phyloP scores from a whole-genome alignment of 352 stramenopile species.

The Globisporangium perplexum region DNA sequence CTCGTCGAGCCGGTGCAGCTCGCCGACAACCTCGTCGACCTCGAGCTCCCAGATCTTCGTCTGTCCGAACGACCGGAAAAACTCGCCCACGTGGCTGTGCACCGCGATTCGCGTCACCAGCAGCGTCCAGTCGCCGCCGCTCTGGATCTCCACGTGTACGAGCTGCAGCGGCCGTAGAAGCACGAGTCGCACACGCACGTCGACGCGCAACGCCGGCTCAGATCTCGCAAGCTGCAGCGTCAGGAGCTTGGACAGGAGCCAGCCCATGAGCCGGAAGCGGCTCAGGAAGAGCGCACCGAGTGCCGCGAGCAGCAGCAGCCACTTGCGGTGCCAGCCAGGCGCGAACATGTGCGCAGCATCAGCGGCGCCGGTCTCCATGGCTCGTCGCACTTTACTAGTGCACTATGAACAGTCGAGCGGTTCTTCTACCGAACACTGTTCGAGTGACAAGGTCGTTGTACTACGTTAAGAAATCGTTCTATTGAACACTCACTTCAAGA shows the following conservation, averaged over 20 bases:
- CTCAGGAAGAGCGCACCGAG: constrained; percentile 48
- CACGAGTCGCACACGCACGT: constrained; percentile 40
- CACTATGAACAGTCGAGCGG: background rate
- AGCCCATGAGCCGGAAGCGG: constrained; percentile 48
- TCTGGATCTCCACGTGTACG: constrained; percentile 35
- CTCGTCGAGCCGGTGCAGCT: constrained; percentile 34
- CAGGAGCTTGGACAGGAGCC: constrained; percentile 34
- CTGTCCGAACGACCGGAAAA: constrained; percentile 70
- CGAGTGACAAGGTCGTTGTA: no score
- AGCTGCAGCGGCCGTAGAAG: constrained; percentile 37
- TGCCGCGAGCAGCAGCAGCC: constrained; percentile 31
- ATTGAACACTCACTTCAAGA: constrained; percentile 9
- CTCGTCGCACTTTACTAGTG: background rate
- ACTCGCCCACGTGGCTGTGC: constrained; percentile 45
- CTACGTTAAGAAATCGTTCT: background rate
- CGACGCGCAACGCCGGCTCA: constrained; percentile 5
- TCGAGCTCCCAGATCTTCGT: constrained; percentile 62
- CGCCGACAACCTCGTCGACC: constrained; percentile 37
- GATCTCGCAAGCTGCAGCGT: constrained; percentile 32
- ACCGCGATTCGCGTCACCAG: constrained; percentile 42
- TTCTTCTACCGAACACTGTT: no score
- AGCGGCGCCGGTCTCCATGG: background rate
- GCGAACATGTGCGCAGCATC: constrained; percentile 13
- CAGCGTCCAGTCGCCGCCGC: constrained; percentile 27
- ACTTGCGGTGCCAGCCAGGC: constrained; percentile 56